Evolutionary conservation across 2,329 filamentous ascomycete genomes (phyloP).

Genomic region (Microcyclospora pomicola): DNA sequence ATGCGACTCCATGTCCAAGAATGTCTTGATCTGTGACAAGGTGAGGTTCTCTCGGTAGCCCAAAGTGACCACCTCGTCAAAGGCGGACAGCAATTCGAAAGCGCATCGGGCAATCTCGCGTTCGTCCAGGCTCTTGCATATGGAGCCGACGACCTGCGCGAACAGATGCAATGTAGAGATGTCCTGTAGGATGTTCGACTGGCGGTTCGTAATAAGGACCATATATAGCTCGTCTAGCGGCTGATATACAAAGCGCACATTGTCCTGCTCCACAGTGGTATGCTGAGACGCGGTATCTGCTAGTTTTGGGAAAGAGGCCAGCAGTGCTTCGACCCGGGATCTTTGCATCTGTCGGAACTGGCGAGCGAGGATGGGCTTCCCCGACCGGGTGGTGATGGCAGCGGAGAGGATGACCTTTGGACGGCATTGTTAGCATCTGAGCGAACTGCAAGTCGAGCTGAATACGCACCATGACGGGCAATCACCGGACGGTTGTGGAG

Average conservation of each 20-base stretch:
- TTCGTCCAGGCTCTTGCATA: slow-evolving; percentile 92
- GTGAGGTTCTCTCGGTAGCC: slow-evolving; percentile 95
- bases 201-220: slow-evolving; percentile 97
- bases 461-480: slow-evolving; percentile 18
- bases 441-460: no score
- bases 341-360: slow-evolving; percentile 97
- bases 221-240: slow-evolving; percentile 98
- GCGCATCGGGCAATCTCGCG: slow-evolving; percentile 89
- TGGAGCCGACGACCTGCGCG: slow-evolving; percentile 89
- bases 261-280: slow-evolving; percentile 97
- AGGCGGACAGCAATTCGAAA: slow-evolving; percentile 89
- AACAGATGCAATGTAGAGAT: slow-evolving; percentile 98
- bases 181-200: slow-evolving; percentile 98
- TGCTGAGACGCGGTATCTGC: slow-evolving; percentile 93
- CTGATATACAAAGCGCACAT: slow-evolving; percentile 98
- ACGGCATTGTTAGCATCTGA: neutral
- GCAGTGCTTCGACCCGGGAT: slow-evolving; percentile 87
- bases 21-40: slow-evolving; percentile 95
- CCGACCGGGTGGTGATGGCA: slow-evolving; percentile 95
- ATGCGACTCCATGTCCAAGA: slow-evolving; percentile 97
- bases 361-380: slow-evolving; percentile 93
- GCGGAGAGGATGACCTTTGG: slow-evolving; percentile 88
- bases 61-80: slow-evolving; percentile 90
- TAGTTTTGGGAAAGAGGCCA: slow-evolving; percentile 95
- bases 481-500: neutral